Percentiles rank a stretch among this genome's conserved stretches.
phyloP scores from a whole-genome alignment of 2,329 filamentous ascomycete genomes.

The Pyrenophora teres region DNA sequence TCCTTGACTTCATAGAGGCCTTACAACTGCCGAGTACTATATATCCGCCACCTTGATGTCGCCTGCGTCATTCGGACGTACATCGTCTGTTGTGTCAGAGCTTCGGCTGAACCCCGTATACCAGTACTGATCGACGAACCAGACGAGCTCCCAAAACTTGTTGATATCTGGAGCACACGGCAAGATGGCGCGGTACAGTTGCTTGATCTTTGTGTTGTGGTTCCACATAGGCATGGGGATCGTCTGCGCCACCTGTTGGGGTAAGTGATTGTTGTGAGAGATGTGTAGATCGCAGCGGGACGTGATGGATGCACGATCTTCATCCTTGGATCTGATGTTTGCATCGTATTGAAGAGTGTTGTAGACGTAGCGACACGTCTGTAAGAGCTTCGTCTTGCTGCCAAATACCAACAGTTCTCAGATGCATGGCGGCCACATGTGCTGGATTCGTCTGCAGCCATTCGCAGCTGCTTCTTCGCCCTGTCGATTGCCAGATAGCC shows the following conservation, averaged over 20 bases:
- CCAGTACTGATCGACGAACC: constrained; percentile 50
- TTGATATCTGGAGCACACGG: constrained; percentile 49
- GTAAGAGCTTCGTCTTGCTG: constrained; percentile 43
- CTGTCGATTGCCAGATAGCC: constrained; percentile 53
- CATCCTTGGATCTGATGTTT: constrained; percentile 48
- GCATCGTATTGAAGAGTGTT: constrained; percentile 45
- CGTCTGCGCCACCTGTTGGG: constrained; percentile 49
- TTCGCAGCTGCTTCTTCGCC: constrained; percentile 48
- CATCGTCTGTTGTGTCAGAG: constrained; percentile 46
- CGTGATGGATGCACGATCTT: constrained; percentile 48
- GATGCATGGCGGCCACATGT: constrained; percentile 54
- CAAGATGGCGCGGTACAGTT: constrained; percentile 48
- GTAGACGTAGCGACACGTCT: constrained; percentile 51
- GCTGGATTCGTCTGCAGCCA: constrained; percentile 52
- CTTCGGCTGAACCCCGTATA: constrained; percentile 42
- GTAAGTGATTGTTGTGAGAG: background rate
- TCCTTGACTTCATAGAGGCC: constrained; percentile 30
- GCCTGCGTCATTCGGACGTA: constrained; percentile 50
- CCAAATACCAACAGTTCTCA: constrained; percentile 53
- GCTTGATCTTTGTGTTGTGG: constrained; percentile 47
- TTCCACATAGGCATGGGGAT: constrained; percentile 41
- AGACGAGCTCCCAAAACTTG: constrained; percentile 48
- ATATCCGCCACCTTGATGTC: constrained; percentile 50
- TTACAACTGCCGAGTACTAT: constrained; percentile 37
- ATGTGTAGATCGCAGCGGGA: background rate